A percentile compares a stretch with the other conserved stretches of the same genome.
These are phyloP conservation scores for Rosa lucieae DNA, from an alignment of 306 rosid species.

Conservation along the genomic window DNA sequence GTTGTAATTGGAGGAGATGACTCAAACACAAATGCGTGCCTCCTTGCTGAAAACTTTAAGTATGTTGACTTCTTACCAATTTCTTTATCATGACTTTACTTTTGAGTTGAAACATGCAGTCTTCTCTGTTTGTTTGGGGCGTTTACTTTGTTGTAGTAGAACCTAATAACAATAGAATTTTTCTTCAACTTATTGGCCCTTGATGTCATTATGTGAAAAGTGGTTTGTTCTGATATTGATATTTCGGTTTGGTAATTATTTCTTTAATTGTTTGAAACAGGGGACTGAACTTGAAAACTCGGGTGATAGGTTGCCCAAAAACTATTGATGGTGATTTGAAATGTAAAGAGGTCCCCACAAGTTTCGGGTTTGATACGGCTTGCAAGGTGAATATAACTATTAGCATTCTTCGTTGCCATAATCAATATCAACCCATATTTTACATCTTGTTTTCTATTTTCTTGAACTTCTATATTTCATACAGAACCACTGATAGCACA, in stretches of 20 bases:
- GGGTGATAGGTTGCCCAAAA: slow-evolving; percentile 94
- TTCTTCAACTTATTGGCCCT: background rate
- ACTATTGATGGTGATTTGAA: slow-evolving; percentile 97
- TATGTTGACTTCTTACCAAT: slow-evolving; percentile 16
- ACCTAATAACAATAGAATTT: background rate
- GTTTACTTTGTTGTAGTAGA: background rate
- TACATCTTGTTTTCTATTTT: background rate
- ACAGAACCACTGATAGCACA: background rate
- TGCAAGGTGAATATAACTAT: slow-evolving; percentile 71
- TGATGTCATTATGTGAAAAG: background rate
- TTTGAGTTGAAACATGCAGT: slow-evolving; percentile 14
- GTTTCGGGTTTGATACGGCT: slow-evolving; percentile 98
- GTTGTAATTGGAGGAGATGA: slow-evolving; percentile 99
- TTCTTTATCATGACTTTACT: background rate
- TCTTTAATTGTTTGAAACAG: slow-evolving; percentile 40
- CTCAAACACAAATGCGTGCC: slow-evolving; percentile 98
- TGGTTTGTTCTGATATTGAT: slow-evolving; percentile 8
- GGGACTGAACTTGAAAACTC: slow-evolving; percentile 73
- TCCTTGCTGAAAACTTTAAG: slow-evolving; percentile 98
- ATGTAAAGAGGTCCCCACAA: slow-evolving; percentile 94
- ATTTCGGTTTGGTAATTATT: slow-evolving; percentile 2
- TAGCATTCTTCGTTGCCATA: background rate
- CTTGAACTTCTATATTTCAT: background rate
- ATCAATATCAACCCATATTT: background rate
- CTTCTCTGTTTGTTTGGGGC: slow-evolving; percentile 15